A percentile compares a stretch with the other conserved stretches of the same genome.
Evolutionary conservation across 306 rosid species (phyloP).

Genomic region (Herpetospermum pedunculosum): DNA sequence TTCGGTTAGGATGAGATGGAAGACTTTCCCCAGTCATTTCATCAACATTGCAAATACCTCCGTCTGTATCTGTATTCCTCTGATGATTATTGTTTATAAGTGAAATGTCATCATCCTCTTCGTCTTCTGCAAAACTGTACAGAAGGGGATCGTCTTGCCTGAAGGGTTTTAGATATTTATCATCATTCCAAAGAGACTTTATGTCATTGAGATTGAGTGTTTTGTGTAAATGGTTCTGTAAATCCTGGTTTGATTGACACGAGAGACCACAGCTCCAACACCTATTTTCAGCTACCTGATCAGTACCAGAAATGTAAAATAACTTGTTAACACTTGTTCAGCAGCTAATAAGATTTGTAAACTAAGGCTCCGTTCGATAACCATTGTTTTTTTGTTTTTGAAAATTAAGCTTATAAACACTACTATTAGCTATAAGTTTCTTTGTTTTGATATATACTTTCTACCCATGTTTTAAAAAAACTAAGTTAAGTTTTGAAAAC

Average conservation of each 20-base stretch:
- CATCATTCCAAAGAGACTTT: conserved; percentile 46
- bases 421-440: too few relatives aligned
- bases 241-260: conserved; percentile 37
- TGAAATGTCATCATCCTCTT: conserved; percentile 39
- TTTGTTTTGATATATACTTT: too few relatives aligned
- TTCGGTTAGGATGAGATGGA: conserved; percentile 10
- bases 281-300: conserved; percentile 55
- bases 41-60: conserved; percentile 18
- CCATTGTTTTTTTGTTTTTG: too few relatives aligned
- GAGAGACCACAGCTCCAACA: conserved; percentile 75
- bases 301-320: neutral
- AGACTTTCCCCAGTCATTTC: conserved; percentile 18
- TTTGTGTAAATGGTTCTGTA: conserved; percentile 65
- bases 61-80: conserved; percentile 29
- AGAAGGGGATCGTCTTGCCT: conserved; percentile 58
- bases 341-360: neutral
- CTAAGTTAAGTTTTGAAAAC: too few relatives aligned
- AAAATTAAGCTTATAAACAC: too few relatives aligned
- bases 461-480: too few relatives aligned
- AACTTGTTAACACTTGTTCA: neutral
- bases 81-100: conserved; percentile 36
- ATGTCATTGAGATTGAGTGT: conserved; percentile 22
- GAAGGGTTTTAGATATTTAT: conserved; percentile 67
- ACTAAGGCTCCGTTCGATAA: too few relatives aligned
- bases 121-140: conserved; percentile 67